Percentiles rank a stretch among this genome's conserved stretches.
These are phyloP conservation scores for Epichloe amarillans DNA, from an alignment of 2,329 filamentous ascomycete species.

Conservation along the genomic window DNA sequence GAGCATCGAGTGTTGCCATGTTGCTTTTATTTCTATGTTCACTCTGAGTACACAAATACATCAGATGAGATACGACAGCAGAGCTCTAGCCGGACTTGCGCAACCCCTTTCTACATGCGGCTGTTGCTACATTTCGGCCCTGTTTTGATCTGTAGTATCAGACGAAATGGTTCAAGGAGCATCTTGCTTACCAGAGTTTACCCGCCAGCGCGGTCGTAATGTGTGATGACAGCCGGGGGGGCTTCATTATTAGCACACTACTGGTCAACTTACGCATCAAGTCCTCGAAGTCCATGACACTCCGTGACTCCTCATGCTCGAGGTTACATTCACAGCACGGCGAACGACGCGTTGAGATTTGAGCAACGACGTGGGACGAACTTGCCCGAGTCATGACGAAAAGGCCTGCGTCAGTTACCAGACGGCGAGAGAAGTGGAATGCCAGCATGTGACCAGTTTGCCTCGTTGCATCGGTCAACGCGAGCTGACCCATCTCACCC, in stretches of 20 bases:
- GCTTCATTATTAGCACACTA: not conserved
- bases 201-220: too few relatives aligned
- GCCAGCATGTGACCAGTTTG: not conserved
- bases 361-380: not conserved
- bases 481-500: not conserved
- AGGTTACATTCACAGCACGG: not conserved
- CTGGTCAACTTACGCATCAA: not conserved
- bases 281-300: not conserved
- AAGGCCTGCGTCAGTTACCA: not conserved
- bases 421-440: not conserved
- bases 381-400: not conserved
- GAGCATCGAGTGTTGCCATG: too few relatives aligned
- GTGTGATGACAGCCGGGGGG: not conserved
- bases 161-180: not conserved
- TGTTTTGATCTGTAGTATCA: not conserved
- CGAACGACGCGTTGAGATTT: not conserved
- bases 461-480: not conserved
- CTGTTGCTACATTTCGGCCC: not conserved
- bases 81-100: too few relatives aligned
- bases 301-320: not conserved
- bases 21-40: too few relatives aligned
- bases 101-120: too few relatives aligned
- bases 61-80: too few relatives aligned
- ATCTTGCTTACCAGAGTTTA: not conserved
- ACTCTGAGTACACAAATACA: too few relatives aligned